Evolutionary conservation across 805 yeast species (phyloP).

Genomic region (Brettanomyces nanus): DNA sequence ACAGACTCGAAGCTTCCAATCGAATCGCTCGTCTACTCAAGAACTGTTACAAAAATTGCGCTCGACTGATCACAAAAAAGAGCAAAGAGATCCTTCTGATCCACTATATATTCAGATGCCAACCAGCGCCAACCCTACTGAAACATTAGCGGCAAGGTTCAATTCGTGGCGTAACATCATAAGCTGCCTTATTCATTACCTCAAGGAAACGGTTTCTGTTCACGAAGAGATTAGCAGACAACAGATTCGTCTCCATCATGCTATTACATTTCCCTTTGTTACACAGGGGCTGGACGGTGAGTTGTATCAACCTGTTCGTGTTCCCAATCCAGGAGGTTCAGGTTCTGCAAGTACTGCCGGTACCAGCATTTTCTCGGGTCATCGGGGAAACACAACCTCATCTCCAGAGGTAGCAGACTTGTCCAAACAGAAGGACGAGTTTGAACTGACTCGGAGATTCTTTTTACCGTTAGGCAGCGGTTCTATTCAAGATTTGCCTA

Average conservation of each 20-base stretch:
- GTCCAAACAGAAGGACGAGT: slow-evolving; percentile 24
- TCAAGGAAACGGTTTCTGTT: slow-evolving; percentile 72
- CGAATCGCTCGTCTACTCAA: slow-evolving; percentile 20
- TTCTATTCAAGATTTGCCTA: slow-evolving; percentile 78
- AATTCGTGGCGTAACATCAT: slow-evolving; percentile 80
- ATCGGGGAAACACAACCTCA: slow-evolving; percentile 5
- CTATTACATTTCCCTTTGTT: slow-evolving; percentile 50
- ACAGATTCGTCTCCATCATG: slow-evolving; percentile 72
- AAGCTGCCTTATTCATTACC: slow-evolving; percentile 63
- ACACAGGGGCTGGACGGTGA: slow-evolving; percentile 35
- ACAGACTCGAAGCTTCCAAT: slow-evolving; percentile 35
- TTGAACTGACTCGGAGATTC: slow-evolving; percentile 33
- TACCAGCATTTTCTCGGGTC: slow-evolving; percentile 8
- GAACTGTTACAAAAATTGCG: slow-evolving; percentile 18
- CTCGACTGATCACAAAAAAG: slow-evolving; percentile 11
- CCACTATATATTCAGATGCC: slow-evolving; percentile 47
- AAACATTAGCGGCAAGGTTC: slow-evolving; percentile 74
- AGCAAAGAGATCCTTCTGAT: slow-evolving; percentile 35
- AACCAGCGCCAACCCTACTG: slow-evolving; percentile 70
- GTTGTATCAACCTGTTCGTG: slow-evolving; percentile 29
- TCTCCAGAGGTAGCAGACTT: slow-evolving; percentile 11
- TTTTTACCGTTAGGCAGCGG: slow-evolving; percentile 75
- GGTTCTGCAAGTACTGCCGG: slow-evolving; percentile 4
- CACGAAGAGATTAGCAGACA: slow-evolving; percentile 87
- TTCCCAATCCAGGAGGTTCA: slow-evolving; percentile 10